These are phyloP conservation scores for Apiotrichum laibachii DNA, from an alignment of 1,284 basidiomycete species.

Conservation along the genomic window DNA sequence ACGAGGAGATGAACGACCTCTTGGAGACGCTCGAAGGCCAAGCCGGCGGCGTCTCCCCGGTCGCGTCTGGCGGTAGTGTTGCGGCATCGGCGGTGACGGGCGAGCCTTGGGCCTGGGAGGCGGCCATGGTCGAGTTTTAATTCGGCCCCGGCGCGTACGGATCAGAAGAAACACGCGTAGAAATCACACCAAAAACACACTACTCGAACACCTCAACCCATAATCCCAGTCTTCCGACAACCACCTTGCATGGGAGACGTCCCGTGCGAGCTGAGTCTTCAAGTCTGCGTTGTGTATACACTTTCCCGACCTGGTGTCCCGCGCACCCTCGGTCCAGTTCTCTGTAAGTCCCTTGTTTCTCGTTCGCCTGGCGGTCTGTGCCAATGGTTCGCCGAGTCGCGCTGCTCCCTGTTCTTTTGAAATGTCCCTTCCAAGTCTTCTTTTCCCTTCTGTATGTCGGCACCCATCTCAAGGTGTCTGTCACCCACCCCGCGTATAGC, in stretches of 20 bases:
- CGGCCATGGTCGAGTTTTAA: conserved; percentile 22
- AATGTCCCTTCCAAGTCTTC: not conserved
- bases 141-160: not conserved
- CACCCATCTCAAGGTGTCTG: not conserved
- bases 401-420: not conserved
- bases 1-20: conserved; percentile 29
- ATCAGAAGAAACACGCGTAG: conserved; percentile 7
- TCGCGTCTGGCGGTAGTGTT: conserved; percentile 12
- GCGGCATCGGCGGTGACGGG: conserved; percentile 7
- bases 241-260: conserved; percentile 1
- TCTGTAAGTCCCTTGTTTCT: conserved; percentile 15
- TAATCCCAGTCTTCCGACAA: conserved; percentile 1
- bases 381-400: not conserved
- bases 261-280: not conserved
- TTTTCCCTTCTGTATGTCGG: not conserved
- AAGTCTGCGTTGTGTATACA: conserved; percentile 7
- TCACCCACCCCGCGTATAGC: conserved; percentile 4
- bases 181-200: conserved; percentile 9
- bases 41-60: conserved; percentile 11
- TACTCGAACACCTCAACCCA: conserved; percentile 3
- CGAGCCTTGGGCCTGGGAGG: conserved; percentile 25
- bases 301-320: conserved; percentile 4
- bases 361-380: conserved; percentile 1
- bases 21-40: conserved; percentile 26
- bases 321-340: not conserved